Conservation (phyloP, 176 grass and related monocot species). For the Oryza glumipatula region DNA sequence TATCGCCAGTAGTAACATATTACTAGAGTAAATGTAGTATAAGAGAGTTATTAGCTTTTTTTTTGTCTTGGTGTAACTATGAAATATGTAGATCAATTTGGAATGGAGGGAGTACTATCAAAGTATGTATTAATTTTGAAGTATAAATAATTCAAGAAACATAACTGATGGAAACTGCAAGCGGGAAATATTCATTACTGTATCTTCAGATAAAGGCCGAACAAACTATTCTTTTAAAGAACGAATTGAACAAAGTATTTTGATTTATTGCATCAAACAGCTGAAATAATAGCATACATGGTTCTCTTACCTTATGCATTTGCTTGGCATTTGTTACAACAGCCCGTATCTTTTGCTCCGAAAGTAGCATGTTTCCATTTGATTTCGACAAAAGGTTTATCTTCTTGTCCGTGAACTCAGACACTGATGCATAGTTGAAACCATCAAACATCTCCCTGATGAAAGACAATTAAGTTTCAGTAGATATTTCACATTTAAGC, state of each 20-base stretch:
- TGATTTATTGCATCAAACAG: background rate
- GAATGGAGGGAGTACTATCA: background rate
- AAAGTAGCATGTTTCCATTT: conserved; percentile 43
- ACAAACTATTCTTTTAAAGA: too few relatives aligned
- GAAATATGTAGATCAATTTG: too few relatives aligned
- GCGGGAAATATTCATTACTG: background rate
- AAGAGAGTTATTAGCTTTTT: too few relatives aligned
- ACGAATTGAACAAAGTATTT: background rate
- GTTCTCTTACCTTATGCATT: conserved; percentile 41
- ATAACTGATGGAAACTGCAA: background rate
- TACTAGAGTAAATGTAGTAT: background rate
- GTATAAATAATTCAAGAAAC: background rate
- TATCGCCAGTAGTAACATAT: background rate
- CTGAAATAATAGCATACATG: background rate
- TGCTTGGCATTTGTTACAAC: conserved; percentile 53
- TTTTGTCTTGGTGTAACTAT: too few relatives aligned
- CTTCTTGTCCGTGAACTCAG: conserved; percentile 57
- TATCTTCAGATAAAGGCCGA: background rate
- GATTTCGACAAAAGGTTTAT: conserved; percentile 36
- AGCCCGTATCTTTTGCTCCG: conserved; percentile 63
- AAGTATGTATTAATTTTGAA: background rate
- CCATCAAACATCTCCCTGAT: conserved; percentile 49
- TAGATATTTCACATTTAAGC: background rate
- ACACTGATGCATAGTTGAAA: conserved; percentile 39
- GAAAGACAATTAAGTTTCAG: conserved; percentile 2